These are phyloP conservation scores for Aureobasidium sp. DNA, from an alignment of 2,329 filamentous ascomycete genomes.

Conservation along the genomic window DNA sequence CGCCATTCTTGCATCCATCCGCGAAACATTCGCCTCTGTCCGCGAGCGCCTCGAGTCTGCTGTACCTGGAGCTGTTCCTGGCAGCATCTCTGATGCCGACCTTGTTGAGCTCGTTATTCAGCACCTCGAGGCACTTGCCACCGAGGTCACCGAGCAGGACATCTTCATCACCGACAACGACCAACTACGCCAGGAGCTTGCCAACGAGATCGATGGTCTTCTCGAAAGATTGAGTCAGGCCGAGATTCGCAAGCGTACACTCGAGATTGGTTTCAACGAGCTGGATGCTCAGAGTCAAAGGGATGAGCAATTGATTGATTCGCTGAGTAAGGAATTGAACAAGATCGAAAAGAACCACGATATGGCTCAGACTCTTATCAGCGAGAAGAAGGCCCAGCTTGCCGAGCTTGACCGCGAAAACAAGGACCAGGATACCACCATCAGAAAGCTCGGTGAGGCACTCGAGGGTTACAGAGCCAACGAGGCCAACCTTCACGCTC, in stretches of 20 bases:
- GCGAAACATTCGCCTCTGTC: constrained; percentile 35
- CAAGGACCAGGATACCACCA: constrained; percentile 29
- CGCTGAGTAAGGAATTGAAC: constrained; percentile 31
- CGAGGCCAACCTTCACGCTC: constrained; percentile 30
- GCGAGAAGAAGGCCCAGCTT: constrained; percentile 21
- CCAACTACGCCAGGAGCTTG: constrained; percentile 33
- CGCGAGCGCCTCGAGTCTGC: constrained; percentile 35
- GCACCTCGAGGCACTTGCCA: constrained; percentile 26
- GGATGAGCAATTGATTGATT: constrained; percentile 30
- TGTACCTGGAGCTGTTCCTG: constrained; percentile 33
- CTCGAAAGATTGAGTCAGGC: constrained; percentile 31
- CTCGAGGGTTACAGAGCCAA: constrained; percentile 36
- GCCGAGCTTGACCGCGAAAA: constrained; percentile 24
- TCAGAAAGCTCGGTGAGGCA: constrained; percentile 32
- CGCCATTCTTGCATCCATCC: constrained; percentile 34
- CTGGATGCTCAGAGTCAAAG: constrained; percentile 33
- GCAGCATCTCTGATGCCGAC: constrained; percentile 33
- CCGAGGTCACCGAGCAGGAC: constrained; percentile 24
- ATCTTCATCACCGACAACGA: constrained; percentile 27
- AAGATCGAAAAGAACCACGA: constrained; percentile 29
- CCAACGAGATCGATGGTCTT: constrained; percentile 31
- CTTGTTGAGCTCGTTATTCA: constrained; percentile 36
- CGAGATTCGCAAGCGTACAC: constrained; percentile 30
- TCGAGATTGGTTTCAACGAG: constrained; percentile 32
- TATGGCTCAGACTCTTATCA: constrained; percentile 21